Evolutionary conservation across 2,329 filamentous ascomycete species (phyloP), one percentile per base, ranked within the genome.

Genomic region (Immersiporthe knoxdaviesiana): DNA sequence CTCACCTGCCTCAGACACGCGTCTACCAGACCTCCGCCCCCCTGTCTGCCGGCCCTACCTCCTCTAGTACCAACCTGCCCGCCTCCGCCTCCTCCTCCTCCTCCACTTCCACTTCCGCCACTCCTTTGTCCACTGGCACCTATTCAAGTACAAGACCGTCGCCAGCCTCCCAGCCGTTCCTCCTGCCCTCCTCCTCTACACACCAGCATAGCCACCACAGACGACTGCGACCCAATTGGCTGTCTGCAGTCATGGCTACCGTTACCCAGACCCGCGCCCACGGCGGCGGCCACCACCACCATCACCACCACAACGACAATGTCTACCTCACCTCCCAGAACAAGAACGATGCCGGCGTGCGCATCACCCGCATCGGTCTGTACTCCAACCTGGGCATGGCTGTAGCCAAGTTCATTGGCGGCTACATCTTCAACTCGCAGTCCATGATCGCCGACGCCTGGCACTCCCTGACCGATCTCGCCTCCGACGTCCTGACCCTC

Each of bases 331-430:
- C 89, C 4, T 95, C 92, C 8, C 85, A 85, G 72, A 93, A 97
- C 82, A 96, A 93, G 81, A 91, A 92, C 74, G 96, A 99, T 81
- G 94, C 96, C 63, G 93, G 93, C 73, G 97, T 97, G 75, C 91
- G 94, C 75, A 97, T 97, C 77, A 99, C 96, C 65, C 87, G 93
- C 73, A 91, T 98, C 75, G 93, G 93, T 35, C 85, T 97, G 60
- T 92, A 91, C 77, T 93, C 94, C 74, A 99, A 99, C 79, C 84
- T 98, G 66, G 90, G 90, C 77, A 98, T 99, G 94, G 96, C 95
- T 63, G 84, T 98, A 75, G 92, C 90, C 73, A 99, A 99, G 80
- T 96, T 95, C 56, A 84, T 94, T 37, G 96, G 96, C 69, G 96
- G 96, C 74, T 97, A 96, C 82, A 84, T 91, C 73, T 98, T 99